phyloP scores from a whole-genome alignment of 1,284 basidiomycete genomes.

The Chondrostereum purpureum region DNA sequence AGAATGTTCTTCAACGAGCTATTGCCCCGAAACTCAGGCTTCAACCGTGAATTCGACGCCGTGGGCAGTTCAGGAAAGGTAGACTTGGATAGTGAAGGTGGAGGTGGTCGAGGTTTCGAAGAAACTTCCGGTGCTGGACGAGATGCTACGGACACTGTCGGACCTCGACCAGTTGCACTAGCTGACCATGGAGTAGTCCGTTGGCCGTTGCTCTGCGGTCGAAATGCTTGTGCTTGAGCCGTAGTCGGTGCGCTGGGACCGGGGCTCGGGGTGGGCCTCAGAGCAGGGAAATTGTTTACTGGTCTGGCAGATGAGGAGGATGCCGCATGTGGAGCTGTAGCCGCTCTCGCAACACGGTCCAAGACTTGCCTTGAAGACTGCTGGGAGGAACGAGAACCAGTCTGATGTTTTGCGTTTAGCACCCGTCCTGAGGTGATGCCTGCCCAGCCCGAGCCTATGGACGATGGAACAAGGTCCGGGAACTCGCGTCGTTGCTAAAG shows the following conservation, averaged over 20 bases:
- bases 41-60: conserved; percentile 31
- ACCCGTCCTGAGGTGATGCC: conserved; percentile 77
- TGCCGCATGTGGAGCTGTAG: conserved; percentile 45
- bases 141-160: conserved; percentile 12
- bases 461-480: conserved; percentile 66
- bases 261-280: conserved; percentile 24
- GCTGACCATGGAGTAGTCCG: conserved; percentile 56
- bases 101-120: background rate
- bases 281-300: conserved; percentile 40
- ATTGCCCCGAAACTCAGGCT: conserved; percentile 57
- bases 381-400: conserved; percentile 49
- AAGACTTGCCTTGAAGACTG: conserved; percentile 64
- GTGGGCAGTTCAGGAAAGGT: conserved; percentile 71
- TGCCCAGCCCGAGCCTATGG: conserved; percentile 62
- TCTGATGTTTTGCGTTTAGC: conserved; percentile 76
- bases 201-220: conserved; percentile 33
- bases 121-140: background rate
- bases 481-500: conserved; percentile 75
- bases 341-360: conserved; percentile 86
- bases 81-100: conserved; percentile 34
- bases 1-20: conserved; percentile 65
- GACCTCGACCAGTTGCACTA: conserved; percentile 22
- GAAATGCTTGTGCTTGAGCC: background rate
- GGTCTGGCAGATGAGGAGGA: conserved; percentile 27
- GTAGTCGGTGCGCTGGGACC: conserved; percentile 21